Base-by-base conservation (phyloP, 805 yeast genomes). In the Candida nonsorbophila region DNA sequence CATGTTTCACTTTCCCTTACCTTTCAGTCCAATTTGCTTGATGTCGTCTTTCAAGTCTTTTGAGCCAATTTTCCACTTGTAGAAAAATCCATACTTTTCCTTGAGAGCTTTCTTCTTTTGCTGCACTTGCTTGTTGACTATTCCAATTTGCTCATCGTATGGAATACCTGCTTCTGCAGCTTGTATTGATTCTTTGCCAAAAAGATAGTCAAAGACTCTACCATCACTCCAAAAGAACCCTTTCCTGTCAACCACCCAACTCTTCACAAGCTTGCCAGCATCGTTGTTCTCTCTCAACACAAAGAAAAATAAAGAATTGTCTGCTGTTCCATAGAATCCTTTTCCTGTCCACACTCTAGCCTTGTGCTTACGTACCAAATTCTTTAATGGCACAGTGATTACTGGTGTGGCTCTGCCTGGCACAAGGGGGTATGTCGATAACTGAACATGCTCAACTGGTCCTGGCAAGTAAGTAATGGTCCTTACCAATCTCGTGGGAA, bases 141-240 rank as follows among this genome's bases (percentile, higher is more conserved):
- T 57, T 28, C 74, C 72, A 43, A 72, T 52, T 51, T 73, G 69
- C 44, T 71, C 79, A 48, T 79, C 80, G 48, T 77, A 67, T 10
- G 77, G 71, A 33, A 77, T 54, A 7, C 84, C 86, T 27, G 70
- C 73, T 51, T 84, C 90, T 3, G 92, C 88, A 34, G 73, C 79
- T 11, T 77, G 80, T n/a, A 84, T 50, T 1, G 83, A 56, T 48
- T 84, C 92, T 47, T 82, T 79, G 14, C 94, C 92, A 43, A 85
- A 81, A n/a, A 85, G 45, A 29, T 75, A 71, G 51, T 85, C 95
- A 55, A 79, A 81, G 2, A 85, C 81, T 35, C 95, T 67, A 10
- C 94, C 95, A 53, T 85, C 94, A 19, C 92, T 88, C 94, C 94
- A 85, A 59, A 83, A 85, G 66, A 86, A 85, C 8, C 94, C 95